Evolutionary conservation across 2,329 filamentous ascomycete species (phyloP), one percentile per base, ranked within the genome.

Genomic region (Trichoderma pleuroti): DNA sequence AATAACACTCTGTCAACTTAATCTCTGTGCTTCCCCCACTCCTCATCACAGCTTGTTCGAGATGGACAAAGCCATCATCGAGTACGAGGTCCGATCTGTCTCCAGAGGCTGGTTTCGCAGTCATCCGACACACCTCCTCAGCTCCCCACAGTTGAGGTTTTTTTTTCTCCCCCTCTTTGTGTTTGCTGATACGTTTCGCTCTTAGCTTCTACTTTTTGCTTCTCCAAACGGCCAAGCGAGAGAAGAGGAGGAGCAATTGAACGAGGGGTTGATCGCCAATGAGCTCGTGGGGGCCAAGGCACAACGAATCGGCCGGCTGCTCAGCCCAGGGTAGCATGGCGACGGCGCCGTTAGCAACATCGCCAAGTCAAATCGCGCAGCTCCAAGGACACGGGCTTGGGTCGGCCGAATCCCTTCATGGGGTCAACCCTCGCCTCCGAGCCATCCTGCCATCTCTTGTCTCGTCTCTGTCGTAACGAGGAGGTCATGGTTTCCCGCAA

Each of bases 351-450:
- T 59, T 68, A 68, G 63, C 30, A 60, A 49, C 26, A 49, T 65
- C 62, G 60, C 59, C 67, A 65, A 72, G 52, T 30, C 18, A 28
- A 60, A 39, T 61, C 65, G 57, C 57, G 70, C 70, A 34, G 74
- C 71, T 72, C 78, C 77, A 75, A 76, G 71, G 75, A 79, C 77
- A 75, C 76, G 78, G 78, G 72, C 75, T 77, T 73, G 77, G 77
- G 77, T 74, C 75, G 66, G 69, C 70, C 61, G 72, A 74, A 68
- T 73, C 76, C 74, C 71, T 73, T 62, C 72, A 70, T 70, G 65
- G 68, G 65, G 68, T 60, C 63, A 64, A 30, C 54, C 56, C 64
- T 72, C 54, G 26, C 66, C 65, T 54, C 68, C 49, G 46, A 57
- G 34, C 68, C 62, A 24, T 36, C 60, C 68, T 64, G 46, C 16